Conservation (phyloP, 176 grass and related monocot genomes). For the Lolium rigidum region DNA sequence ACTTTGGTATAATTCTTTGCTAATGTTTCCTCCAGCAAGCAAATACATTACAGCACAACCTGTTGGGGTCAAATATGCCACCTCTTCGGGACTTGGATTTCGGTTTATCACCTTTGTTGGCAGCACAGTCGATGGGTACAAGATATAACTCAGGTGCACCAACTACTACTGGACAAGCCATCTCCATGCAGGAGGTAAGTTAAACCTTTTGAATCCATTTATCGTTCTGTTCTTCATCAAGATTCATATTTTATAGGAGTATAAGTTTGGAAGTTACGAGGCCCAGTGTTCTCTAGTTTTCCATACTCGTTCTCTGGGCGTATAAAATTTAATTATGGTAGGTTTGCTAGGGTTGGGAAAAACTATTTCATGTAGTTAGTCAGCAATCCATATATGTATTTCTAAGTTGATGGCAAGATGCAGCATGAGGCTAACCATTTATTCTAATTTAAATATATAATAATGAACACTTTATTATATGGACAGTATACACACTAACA, state of each 20-base stretch:
- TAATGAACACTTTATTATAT: no score
- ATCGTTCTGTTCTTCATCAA: background rate
- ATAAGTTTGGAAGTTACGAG: conserved; percentile 17
- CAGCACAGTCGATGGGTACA: conserved; percentile 58
- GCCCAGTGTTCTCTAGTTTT: background rate
- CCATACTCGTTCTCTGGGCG: no score
- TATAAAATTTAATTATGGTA: background rate
- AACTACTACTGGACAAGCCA: conserved; percentile 67
- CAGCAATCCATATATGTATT: background rate
- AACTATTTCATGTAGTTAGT: background rate
- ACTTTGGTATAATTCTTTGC: conserved; percentile 33
- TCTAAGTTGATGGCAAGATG: background rate
- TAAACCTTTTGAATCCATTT: conserved; percentile 24
- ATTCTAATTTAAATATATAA: background rate
- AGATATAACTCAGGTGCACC: conserved; percentile 73
- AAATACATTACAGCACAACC: conserved; percentile 65
- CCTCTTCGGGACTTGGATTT: conserved; percentile 85
- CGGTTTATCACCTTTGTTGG: conserved; percentile 64
- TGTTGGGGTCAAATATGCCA: conserved; percentile 71
- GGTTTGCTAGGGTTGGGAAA: background rate
- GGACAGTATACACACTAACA: background rate
- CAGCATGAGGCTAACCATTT: background rate
- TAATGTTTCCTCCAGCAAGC: conserved; percentile 76
- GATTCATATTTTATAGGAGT: background rate
- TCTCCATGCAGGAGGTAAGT: conserved; percentile 84